These are phyloP conservation scores for Biscogniauxia marginata DNA, from an alignment of 2,329 filamentous ascomycete genomes.

Conservation along the genomic window DNA sequence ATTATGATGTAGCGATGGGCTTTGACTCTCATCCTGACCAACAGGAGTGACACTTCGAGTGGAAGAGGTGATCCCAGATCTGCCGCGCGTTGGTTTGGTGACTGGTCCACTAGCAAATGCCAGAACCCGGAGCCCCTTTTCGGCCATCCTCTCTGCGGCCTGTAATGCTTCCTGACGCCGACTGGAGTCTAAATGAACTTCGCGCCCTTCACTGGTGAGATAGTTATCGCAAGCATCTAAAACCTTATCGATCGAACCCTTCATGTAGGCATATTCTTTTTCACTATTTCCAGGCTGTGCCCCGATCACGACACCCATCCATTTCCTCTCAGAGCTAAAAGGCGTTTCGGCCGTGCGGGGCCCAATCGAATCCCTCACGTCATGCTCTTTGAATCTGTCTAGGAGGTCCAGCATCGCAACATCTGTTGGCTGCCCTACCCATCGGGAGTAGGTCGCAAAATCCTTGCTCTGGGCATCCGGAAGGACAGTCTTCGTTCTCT, in stretches of 20 bases:
- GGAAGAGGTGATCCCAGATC: conserved; percentile 34
- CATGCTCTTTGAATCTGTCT: conserved; percentile 87
- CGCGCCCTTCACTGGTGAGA: conserved; percentile 78
- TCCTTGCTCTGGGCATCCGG: conserved; percentile 76
- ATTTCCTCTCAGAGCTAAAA: conserved; percentile 96
- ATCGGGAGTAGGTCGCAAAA: conserved; percentile 71
- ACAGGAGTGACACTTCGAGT: conserved; percentile 54
- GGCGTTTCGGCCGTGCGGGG: conserved; percentile 80
- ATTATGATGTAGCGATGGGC: conserved; percentile 41
- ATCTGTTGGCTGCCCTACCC: conserved; percentile 96
- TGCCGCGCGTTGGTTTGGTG: conserved; percentile 43
- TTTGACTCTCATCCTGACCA: conserved; percentile 37
- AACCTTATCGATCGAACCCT: conserved; percentile 87
- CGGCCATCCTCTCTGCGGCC: conserved; percentile 83
- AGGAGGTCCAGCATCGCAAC: conserved; percentile 94
- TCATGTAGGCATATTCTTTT: conserved; percentile 87
- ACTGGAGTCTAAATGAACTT: conserved; percentile 78
- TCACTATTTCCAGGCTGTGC: conserved; percentile 56
- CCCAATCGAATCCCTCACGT: conserved; percentile 84
- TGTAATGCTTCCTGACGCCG: conserved; percentile 71
- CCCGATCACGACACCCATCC: conserved; percentile 94
- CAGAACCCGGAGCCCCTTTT: conserved; percentile 84
- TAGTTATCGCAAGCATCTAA: conserved; percentile 88
- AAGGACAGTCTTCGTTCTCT: conserved; percentile 75
- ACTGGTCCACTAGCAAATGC: conserved; percentile 87